Evolutionary conservation across 192 early-diverging fungal species (phyloP), one percentile per base, ranked within the genome.

Genomic region (Coemansia sp.): DNA sequence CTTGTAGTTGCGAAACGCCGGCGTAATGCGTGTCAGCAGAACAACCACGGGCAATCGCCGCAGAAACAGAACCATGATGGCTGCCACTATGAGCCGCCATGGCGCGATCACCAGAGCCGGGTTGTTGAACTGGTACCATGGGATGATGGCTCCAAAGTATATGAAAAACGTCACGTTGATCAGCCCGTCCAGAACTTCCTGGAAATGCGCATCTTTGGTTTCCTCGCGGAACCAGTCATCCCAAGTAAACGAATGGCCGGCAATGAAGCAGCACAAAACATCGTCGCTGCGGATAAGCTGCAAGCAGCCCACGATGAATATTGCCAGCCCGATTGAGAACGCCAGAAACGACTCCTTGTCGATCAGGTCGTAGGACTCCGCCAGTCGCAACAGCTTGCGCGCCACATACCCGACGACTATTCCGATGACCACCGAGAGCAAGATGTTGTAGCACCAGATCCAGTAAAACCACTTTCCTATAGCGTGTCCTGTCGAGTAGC

Each of bases 171-270:
- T 82, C 42, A 94, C 73, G 84, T 95, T 96, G 62, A 96, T 82
- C 64, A 98, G 81, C 73, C 88, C 90, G 67, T 96, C 95, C 58
- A 98, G 87, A 16, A 93, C 92, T 69, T 95, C 95, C 84, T 96
- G 95, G 46, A 96, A 88, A 62, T 95, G 91, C 13, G 94, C 88
- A 39, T 92, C 90, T 60, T 91, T 85, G 30, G 91, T 90, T 62
- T 94, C 90, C 59, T 93, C 82, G 58, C 88, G 87, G 70, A 95
- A 95, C 94, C 94, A 97, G 61, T 89, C 89, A 59, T 97, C 95
- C 93, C 93, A 94, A 0, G 92, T 89, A 61, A 95, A 91, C 9
- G 88, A 78, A 43, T 91, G 87, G 2, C 92, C 92, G 21, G 91
- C 87, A 56, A 89, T 76, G 75, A 93, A 93, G 61, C 88, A 90